Percentiles rank a stretch among this genome's conserved stretches.
phyloP scores from a whole-genome alignment of 2,329 filamentous ascomycete species.

The Colletotrichum liaoningense region DNA sequence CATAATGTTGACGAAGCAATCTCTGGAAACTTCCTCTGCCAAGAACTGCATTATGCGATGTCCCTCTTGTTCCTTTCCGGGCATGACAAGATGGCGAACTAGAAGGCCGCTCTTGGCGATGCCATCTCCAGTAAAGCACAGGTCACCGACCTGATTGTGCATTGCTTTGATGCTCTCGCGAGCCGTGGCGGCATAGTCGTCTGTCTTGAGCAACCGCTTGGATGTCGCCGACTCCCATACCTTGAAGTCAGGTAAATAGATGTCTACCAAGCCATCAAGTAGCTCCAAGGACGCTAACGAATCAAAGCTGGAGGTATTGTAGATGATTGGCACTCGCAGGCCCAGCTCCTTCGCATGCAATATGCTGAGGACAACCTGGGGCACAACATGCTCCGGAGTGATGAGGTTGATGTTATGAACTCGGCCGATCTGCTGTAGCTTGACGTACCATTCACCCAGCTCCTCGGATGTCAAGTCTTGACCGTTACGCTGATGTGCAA shows the following conservation, averaged over 20 bases:
- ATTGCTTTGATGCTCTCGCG: conserved; percentile 83
- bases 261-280: conserved; percentile 83
- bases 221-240: conserved; percentile 77
- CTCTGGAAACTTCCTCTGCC: conserved; percentile 76
- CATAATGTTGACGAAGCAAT: conserved; percentile 88
- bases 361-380: conserved; percentile 83
- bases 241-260: conserved; percentile 92
- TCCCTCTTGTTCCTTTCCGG: conserved; percentile 80
- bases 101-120: conserved; percentile 83
- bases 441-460: conserved; percentile 84
- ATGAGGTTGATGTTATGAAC: conserved; percentile 94
- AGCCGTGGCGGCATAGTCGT: conserved; percentile 78
- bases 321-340: conserved; percentile 79
- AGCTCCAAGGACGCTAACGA: conserved; percentile 77
- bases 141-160: conserved; percentile 84
- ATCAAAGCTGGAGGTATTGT: conserved; percentile 88
- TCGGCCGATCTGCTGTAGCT: conserved; percentile 80
- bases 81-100: conserved; percentile 87
- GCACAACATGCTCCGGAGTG: conserved; percentile 88
- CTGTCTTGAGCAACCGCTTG: conserved; percentile 79
- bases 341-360: conserved; percentile 78
- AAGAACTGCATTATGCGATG: conserved; percentile 81
- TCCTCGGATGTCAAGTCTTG: conserved; percentile 83
- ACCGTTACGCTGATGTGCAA: conserved; percentile 83
- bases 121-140: conserved; percentile 84